phyloP scores from a whole-genome alignment of 2,329 filamentous ascomycete genomes.

The Tolypocladium tropicale region DNA sequence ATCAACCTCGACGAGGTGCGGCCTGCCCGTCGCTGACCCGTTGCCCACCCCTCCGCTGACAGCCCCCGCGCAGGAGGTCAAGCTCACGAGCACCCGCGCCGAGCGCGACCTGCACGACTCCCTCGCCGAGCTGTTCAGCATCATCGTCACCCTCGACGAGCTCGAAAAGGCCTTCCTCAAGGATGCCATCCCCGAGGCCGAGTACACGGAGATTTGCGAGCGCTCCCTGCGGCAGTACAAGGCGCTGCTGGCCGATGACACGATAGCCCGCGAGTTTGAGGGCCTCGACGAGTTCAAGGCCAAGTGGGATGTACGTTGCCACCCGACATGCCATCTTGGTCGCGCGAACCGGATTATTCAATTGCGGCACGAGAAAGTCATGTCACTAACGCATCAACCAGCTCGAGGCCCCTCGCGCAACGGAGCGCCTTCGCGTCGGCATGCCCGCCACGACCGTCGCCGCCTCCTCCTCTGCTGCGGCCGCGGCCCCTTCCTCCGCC shows the following conservation, averaged over 20 bases:
- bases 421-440: constrained; percentile 83
- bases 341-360: background rate
- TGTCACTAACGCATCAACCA: constrained; percentile 26
- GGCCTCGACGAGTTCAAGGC: constrained; percentile 85
- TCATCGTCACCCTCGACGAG: constrained; percentile 89
- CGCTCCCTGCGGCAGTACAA: constrained; percentile 94
- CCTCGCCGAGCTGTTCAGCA: constrained; percentile 93
- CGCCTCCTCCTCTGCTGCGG: constrained; percentile 37
- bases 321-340: background rate
- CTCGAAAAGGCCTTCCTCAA: constrained; percentile 95
- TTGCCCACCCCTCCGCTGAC: constrained; percentile 8
- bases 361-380: background rate
- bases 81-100: constrained; percentile 73
- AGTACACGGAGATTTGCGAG: constrained; percentile 95
- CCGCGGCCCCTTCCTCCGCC: constrained; percentile 30
- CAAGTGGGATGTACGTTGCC: constrained; percentile 70
- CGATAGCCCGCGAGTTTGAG: constrained; percentile 77
- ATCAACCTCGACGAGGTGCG: constrained; percentile 87
- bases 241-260: constrained; percentile 82
- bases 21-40: background rate
- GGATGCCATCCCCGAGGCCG: constrained; percentile 80
- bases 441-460: constrained; percentile 75
- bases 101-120: constrained; percentile 94
- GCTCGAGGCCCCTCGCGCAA: constrained; percentile 91
- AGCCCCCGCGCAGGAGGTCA: constrained; percentile 67